Evolutionary conservation across 805 yeast species (phyloP).

Genomic region (Spathaspora girioi): DNA sequence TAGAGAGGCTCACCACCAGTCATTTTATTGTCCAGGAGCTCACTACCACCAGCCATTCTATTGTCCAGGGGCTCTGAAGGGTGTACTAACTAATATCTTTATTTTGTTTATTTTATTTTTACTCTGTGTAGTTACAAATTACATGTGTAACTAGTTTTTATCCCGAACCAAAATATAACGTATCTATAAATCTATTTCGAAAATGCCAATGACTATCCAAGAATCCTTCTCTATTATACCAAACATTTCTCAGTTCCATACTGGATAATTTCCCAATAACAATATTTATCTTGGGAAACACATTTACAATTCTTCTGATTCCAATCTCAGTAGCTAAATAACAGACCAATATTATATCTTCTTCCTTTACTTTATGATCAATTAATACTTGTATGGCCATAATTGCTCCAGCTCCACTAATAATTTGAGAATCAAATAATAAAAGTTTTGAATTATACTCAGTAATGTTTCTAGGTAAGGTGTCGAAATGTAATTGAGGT

Average conservation of each 20-base stretch:
- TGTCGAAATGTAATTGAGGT: conserved; percentile 84
- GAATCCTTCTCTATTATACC: conserved; percentile 36
- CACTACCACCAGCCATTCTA: not conserved
- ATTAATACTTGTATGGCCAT: conserved; percentile 89
- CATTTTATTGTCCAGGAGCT: not conserved
- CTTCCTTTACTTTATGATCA: conserved; percentile 68
- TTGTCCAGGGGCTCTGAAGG: not conserved
- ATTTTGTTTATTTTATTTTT: not conserved
- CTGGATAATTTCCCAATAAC: conserved; percentile 66
- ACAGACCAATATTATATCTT: conserved; percentile 63
- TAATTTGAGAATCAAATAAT: conserved; percentile 81
- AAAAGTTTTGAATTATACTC: conserved; percentile 44
- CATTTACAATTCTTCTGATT: conserved; percentile 64
- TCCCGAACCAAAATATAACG: conserved; percentile 71
- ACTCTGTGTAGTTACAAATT: not conserved
- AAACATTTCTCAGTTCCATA: conserved; percentile 15
- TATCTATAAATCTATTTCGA: conserved; percentile 66
- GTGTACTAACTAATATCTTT: not conserved
- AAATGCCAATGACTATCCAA: conserved; percentile 57
- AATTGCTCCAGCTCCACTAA: conserved; percentile 89
- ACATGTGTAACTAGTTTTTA: no score
- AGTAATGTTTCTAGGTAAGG: conserved; percentile 47
- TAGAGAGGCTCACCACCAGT: not conserved
- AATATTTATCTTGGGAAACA: conserved; percentile 66
- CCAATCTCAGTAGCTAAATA: conserved; percentile 81